Evolutionary conservation across 345 rosid genomes (phyloP).

Genomic region (Zanthoxylum bungeanum): DNA sequence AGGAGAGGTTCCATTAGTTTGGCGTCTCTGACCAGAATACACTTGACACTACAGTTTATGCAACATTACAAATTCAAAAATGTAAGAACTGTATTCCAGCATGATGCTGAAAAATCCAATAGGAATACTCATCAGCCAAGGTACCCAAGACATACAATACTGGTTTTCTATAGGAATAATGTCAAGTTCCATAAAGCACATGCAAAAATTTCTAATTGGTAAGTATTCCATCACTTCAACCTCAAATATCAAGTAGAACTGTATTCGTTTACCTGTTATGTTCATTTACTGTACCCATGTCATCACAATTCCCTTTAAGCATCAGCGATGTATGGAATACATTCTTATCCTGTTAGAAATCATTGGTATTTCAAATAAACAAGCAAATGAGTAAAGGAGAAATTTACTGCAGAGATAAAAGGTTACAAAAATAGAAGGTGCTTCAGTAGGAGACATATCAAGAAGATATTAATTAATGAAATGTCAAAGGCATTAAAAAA

Average conservation of each 20-base stretch:
- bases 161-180: constrained; percentile 1
- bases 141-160: neutral
- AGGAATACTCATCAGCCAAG: neutral
- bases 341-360: constrained; percentile 50
- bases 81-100: neutral
- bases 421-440: neutral
- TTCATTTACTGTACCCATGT: constrained; percentile 22
- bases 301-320: constrained; percentile 31
- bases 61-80: neutral
- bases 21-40: neutral
- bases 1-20: constrained; percentile 2
- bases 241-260: neutral
- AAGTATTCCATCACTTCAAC: neutral
- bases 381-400: constrained; percentile 9
- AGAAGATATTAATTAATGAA: constrained; percentile 2
- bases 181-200: neutral
- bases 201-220: neutral
- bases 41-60: neutral
- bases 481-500: neutral
- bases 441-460: neutral
- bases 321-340: constrained; percentile 41
- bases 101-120: constrained; percentile 2
- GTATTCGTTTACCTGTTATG: constrained; percentile 34
- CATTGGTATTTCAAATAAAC: constrained; percentile 7
- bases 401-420: neutral